A percentile compares a stretch with the other conserved stretches of the same genome.
Evolutionary conservation across 202 grass and related monocot species (phyloP).

Genomic region (Setaria viridis): DNA sequence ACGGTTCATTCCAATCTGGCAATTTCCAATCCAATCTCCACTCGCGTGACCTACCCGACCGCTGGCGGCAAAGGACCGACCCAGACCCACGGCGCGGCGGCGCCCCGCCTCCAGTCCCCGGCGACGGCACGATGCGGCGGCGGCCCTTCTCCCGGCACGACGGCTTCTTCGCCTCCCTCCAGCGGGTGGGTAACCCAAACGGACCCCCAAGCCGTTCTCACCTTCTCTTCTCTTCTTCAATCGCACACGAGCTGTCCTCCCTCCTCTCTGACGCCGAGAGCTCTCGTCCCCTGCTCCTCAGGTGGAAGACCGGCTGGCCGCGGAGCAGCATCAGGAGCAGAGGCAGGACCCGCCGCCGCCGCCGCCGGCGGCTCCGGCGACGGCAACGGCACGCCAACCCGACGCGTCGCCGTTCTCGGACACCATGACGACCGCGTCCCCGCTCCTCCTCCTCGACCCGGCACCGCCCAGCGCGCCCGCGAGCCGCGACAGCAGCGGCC

Average conservation of each 20-base stretch:
- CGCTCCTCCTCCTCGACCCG: slow-evolving; percentile 48
- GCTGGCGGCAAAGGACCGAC: neutral
- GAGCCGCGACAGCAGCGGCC: slow-evolving; percentile 50
- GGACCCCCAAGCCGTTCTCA: neutral
- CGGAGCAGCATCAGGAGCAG: slow-evolving; percentile 38
- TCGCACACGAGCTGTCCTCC: neutral
- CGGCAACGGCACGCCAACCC: neutral
- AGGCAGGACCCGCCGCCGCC: neutral
- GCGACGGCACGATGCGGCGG: slow-evolving; percentile 26
- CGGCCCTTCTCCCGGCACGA: slow-evolving; percentile 57
- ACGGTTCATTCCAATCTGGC: neutral
- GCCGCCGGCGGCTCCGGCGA: neutral
- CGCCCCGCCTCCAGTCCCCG: neutral
- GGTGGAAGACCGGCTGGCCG: slow-evolving; percentile 71
- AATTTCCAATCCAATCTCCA: too few relatives aligned
- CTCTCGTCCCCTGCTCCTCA: neutral
- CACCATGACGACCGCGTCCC: slow-evolving; percentile 47
- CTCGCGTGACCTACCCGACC: neutral
- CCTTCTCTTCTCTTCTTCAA: neutral
- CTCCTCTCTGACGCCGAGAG: neutral
- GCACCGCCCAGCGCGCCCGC: slow-evolving; percentile 20
- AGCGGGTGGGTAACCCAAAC: slow-evolving; percentile 49
- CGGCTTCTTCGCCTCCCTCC: slow-evolving; percentile 82
- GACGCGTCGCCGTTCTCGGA: slow-evolving; percentile 16
- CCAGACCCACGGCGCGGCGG: neutral